phyloP scores from a whole-genome alignment of 305 asterid genomes.

The Rubia peregrina region DNA sequence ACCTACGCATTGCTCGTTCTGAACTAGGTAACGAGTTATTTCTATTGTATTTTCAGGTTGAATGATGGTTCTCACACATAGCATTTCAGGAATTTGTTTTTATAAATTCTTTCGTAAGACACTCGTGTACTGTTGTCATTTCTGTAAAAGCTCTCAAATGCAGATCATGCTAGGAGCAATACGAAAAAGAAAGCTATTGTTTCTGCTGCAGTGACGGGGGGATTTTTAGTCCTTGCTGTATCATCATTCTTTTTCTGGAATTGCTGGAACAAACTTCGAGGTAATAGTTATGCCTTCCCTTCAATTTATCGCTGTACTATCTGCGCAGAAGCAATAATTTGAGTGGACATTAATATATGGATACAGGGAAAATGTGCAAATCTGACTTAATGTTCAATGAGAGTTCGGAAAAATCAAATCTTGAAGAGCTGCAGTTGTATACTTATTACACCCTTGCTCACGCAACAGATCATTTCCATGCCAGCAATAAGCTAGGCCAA shows the following conservation, averaged over 20 bases:
- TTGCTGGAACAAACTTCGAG: not conserved
- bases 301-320: not conserved
- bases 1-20: not conserved
- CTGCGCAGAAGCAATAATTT: too few species aligned
- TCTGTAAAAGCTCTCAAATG: not conserved
- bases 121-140: too few species aligned
- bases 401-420: not conserved
- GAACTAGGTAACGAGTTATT: slow-evolving; percentile 1
- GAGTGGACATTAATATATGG: too few species aligned
- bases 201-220: not conserved
- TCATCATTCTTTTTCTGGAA: not conserved
- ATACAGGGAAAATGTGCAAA: too few species aligned
- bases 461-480: not conserved
- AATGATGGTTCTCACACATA: not conserved
- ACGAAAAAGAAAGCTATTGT: not conserved
- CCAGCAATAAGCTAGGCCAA: not conserved
- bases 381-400: not conserved
- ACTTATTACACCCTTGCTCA: not conserved
- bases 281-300: not conserved
- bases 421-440: not conserved
- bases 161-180: not conserved
- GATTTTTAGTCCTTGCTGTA: not conserved
- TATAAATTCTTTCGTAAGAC: not conserved
- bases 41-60: not conserved
- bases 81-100: not conserved